Evolutionary conservation across 2,329 filamentous ascomycete genomes (phyloP), one percentile per base, ranked within the genome.

Genomic region (Penicillium digitatum): DNA sequence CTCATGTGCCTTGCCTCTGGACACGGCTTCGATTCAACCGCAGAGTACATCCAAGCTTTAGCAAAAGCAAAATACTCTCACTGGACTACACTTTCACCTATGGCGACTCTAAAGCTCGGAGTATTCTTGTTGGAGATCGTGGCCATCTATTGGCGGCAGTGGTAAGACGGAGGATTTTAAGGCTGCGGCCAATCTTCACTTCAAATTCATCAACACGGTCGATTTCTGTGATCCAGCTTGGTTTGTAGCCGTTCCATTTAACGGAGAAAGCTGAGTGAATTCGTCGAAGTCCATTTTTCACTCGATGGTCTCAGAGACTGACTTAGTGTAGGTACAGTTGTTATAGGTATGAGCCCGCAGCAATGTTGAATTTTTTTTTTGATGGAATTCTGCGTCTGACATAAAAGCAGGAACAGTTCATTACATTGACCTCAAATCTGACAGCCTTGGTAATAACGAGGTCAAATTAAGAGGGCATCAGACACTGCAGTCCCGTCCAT

Each of bases 1-100:
- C 66, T 74, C 12, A 52, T 73, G 10, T 46, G 44, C 29, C 56
- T 64, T 2, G 59, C 65, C 42, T 73, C 67, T 2, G 7, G 37
- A 3, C 63, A 73, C 47, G 60, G 57, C 10, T 72, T 73, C 48
- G 44, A 61, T 54, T 67, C 66, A 0, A 52, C 29, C 10, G 54
- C 58, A 10, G 63, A 65, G 42, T 74, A 70, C 37, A 37, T 70
- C 12, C 40, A 65, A 8, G 57, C 60, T 12, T 27, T 72, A 5
- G 38, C 38, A 16, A 47, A 57, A 26, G 69, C 68, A 8, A 68
- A 46, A 24, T 48, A 44, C n/a, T 31, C 39, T 4, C 51, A 59
- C 27, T 22, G 37, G 12, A 48, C 55, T 18, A 57, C 52, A 57
- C 52, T 24, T 66, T 66, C 29, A 62, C 64, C 1, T 58, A 66